Conservation (phyloP, 2,329 filamentous ascomycete species). For the Verticillium dahliae region DNA sequence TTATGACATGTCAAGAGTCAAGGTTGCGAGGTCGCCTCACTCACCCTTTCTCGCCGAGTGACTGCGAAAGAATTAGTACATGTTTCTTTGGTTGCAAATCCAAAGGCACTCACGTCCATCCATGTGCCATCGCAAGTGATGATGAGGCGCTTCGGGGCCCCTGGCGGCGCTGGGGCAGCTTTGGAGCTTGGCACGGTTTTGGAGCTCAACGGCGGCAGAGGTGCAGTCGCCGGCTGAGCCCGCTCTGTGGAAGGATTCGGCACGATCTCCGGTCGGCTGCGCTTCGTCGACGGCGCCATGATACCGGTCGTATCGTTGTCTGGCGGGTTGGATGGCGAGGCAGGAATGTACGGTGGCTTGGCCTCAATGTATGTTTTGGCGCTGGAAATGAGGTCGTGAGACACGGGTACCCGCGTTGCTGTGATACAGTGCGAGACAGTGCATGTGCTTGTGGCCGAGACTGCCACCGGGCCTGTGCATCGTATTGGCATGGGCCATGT, state of each 20-base stretch:
- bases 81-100: neutral
- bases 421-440: neutral
- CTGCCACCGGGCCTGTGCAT: neutral
- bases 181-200: neutral
- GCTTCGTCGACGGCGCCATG: neutral
- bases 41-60: conserved; percentile 4
- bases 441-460: neutral
- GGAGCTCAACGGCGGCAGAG: neutral
- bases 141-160: conserved; percentile 16
- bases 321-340: neutral
- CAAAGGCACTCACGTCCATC: conserved; percentile 14
- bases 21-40: neutral
- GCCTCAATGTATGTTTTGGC: neutral
- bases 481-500: neutral
- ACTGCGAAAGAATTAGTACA: neutral
- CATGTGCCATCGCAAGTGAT: conserved; percentile 31
- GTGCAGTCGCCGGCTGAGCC: neutral
- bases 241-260: neutral
- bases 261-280: neutral
- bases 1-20: neutral
- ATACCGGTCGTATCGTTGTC: neutral
- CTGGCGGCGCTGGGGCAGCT: neutral
- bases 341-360: neutral
- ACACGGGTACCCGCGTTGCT: neutral
- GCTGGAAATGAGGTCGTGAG: neutral